Conservation (phyloP, 805 yeast genomes). For the Candida manassasensis region DNA sequence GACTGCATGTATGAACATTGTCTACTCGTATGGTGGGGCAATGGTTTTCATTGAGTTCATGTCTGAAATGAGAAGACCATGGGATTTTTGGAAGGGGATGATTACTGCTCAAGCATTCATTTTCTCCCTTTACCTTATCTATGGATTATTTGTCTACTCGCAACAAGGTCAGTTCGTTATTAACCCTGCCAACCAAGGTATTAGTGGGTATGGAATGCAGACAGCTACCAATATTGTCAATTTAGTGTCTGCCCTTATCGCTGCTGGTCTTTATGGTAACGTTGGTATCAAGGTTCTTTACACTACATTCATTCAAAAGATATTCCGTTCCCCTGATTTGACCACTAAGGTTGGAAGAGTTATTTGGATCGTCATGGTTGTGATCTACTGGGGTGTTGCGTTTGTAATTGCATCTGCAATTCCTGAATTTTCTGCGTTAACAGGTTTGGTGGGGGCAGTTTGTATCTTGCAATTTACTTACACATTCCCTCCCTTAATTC, state of each 20-base stretch:
- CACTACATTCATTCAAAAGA: conserved; percentile 30
- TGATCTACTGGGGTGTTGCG: conserved; percentile 42
- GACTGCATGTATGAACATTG: conserved; percentile 40
- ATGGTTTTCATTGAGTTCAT: conserved; percentile 44
- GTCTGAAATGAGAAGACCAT: conserved; percentile 45
- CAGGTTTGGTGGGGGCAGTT: conserved; percentile 37
- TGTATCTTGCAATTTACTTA: conserved; percentile 44
- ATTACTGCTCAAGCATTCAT: conserved; percentile 38
- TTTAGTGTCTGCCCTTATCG: conserved; percentile 37
- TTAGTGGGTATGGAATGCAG: conserved; percentile 32
- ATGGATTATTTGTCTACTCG: conserved; percentile 39
- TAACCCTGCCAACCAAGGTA: conserved; percentile 43
- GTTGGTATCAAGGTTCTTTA: conserved; percentile 43
- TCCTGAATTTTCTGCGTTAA: conserved; percentile 37
- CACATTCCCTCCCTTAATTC: conserved; percentile 38
- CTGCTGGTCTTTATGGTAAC: conserved; percentile 44
- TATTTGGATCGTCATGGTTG: conserved; percentile 32
- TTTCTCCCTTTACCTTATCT: conserved; percentile 34
- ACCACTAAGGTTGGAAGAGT: conserved; percentile 28
- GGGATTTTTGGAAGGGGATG: conserved; percentile 48
- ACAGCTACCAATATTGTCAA: conserved; percentile 31
- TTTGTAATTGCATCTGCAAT: conserved; percentile 41
- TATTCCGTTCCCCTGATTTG: conserved; percentile 27
- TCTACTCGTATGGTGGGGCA: conserved; percentile 50
- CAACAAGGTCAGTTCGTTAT: conserved; percentile 43